phyloP scores from a whole-genome alignment of 805 yeast genomes.

The Yamadazyma phyllophila region DNA sequence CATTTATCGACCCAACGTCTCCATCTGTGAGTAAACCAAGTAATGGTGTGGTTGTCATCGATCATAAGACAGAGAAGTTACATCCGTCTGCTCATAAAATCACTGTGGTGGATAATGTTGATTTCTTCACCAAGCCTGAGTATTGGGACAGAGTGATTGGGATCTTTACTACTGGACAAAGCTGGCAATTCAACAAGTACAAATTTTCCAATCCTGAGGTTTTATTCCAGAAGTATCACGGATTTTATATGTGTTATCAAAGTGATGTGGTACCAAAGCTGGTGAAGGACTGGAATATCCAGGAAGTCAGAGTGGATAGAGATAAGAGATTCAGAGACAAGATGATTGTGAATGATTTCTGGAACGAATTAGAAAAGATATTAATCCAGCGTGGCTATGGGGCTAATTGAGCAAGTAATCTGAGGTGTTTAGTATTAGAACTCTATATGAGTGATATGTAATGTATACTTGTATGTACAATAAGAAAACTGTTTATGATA shows the following conservation, averaged over 20 bases:
- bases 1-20: constrained; percentile 52
- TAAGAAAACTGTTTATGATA: too few species aligned
- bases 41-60: constrained; percentile 46
- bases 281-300: constrained; percentile 86
- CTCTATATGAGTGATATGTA: constrained; percentile 2
- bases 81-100: constrained; percentile 55
- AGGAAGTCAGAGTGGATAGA: constrained; percentile 73
- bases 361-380: constrained; percentile 79
- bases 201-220: constrained; percentile 77
- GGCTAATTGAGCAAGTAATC: constrained; percentile 9
- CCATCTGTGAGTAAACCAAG: constrained; percentile 17
- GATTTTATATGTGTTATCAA: constrained; percentile 71
- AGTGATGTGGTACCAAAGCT: constrained; percentile 78
- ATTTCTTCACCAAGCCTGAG: constrained; percentile 81
- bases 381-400: constrained; percentile 65
- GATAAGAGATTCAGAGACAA: constrained; percentile 83
- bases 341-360: constrained; percentile 78
- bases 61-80: constrained; percentile 55
- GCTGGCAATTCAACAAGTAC: constrained; percentile 93
- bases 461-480: background rate
- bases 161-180: constrained; percentile 93
- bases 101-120: constrained; percentile 84
- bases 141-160: constrained; percentile 98
- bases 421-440: background rate
- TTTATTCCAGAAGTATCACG: constrained; percentile 80